These are phyloP conservation scores for Chaetomium tenue DNA, from an alignment of 495 filamentous ascomycete genomes.

Conservation along the genomic window DNA sequence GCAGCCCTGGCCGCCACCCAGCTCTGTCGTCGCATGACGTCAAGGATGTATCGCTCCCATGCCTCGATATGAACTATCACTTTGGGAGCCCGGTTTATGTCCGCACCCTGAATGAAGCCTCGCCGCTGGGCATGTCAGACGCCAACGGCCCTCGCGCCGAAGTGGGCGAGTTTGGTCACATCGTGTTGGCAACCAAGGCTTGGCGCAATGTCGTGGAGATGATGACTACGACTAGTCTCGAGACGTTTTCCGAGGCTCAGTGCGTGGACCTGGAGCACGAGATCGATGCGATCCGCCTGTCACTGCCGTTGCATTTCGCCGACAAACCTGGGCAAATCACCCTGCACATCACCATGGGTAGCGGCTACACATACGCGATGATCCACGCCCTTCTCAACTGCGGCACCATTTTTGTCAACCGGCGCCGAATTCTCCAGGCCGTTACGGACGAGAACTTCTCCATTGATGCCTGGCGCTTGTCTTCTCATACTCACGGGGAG, in stretches of 20 bases:
- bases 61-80: slow-evolving; percentile 51
- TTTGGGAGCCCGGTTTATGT: slow-evolving; percentile 51
- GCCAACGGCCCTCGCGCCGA: slow-evolving; percentile 38
- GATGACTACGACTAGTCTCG: slow-evolving; percentile 47
- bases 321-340: slow-evolving; percentile 53
- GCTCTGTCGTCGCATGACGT: slow-evolving; percentile 48
- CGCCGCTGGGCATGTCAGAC: slow-evolving; percentile 39
- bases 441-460: slow-evolving; percentile 48
- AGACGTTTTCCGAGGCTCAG: slow-evolving; percentile 47
- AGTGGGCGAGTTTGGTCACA: slow-evolving; percentile 52
- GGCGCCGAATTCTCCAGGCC: slow-evolving; percentile 50
- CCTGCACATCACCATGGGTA: slow-evolving; percentile 54
- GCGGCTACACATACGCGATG: slow-evolving; percentile 52
- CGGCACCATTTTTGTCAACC: slow-evolving; percentile 52
- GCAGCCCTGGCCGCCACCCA: slow-evolving; percentile 52
- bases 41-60: slow-evolving; percentile 48
- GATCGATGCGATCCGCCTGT: slow-evolving; percentile 46
- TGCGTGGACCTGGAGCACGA: slow-evolving; percentile 45
- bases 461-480: slow-evolving; percentile 46
- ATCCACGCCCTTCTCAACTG: slow-evolving; percentile 52
- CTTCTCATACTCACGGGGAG: slow-evolving; percentile 39
- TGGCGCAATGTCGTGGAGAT: slow-evolving; percentile 55
- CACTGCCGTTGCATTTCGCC: slow-evolving; percentile 49
- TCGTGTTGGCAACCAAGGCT: slow-evolving; percentile 51
- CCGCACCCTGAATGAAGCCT: slow-evolving; percentile 42